A percentile compares a stretch with the other conserved stretches of the same genome.
These are phyloP conservation scores for Komagataella ulmi DNA, from an alignment of 805 yeast species.

Conservation along the genomic window DNA sequence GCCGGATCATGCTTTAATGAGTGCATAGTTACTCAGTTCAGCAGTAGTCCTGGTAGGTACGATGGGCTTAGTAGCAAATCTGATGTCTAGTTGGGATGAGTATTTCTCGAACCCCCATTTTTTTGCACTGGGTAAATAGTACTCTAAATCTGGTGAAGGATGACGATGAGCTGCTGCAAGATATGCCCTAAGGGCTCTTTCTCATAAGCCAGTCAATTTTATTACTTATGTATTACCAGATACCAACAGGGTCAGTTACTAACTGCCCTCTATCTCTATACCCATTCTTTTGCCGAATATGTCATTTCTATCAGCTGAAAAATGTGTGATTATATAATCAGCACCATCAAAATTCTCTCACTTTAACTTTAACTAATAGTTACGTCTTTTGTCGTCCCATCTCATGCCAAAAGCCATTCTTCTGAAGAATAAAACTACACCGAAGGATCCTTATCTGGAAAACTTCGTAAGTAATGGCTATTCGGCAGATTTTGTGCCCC, in stretches of 20 bases:
- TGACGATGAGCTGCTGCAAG: too few species aligned
- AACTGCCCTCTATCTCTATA: background rate
- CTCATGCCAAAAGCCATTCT: slow-evolving; percentile 24
- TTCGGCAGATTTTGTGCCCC: slow-evolving; percentile 51
- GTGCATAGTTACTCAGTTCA: background rate
- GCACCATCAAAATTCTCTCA: background rate
- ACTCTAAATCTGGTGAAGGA: too few species aligned
- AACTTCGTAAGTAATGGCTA: slow-evolving; percentile 22
- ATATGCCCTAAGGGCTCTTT: too few species aligned
- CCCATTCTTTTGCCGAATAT: background rate
- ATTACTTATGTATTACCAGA: background rate
- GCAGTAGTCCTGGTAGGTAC: background rate
- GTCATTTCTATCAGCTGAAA: background rate
- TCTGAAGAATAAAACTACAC: slow-evolving; percentile 60
- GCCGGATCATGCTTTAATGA: background rate
- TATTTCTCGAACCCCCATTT: background rate
- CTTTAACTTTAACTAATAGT: background rate
- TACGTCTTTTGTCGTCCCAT: background rate
- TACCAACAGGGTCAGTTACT: too few species aligned
- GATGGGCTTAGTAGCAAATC: background rate
- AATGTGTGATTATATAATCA: background rate
- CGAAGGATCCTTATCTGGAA: slow-evolving; percentile 52
- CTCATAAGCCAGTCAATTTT: too few species aligned
- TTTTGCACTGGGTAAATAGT: too few species aligned
- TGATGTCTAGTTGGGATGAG: background rate